phyloP scores from a whole-genome alignment of 768 basidiomycete genomes.

The Antrodiella citrinella region DNA sequence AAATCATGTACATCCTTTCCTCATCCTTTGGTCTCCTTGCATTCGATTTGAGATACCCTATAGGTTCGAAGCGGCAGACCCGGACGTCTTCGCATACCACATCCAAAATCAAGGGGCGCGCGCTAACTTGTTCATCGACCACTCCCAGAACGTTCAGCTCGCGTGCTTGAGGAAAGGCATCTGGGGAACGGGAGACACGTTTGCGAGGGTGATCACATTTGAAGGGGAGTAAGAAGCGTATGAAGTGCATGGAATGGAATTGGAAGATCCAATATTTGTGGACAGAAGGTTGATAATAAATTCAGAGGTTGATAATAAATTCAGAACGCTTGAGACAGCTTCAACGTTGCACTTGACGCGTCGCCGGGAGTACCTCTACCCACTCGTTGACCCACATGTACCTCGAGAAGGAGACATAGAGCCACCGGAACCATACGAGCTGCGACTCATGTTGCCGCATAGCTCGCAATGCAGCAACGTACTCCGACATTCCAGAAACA shows the following conservation, averaged over 20 bases:
- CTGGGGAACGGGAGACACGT: constrained; percentile 37
- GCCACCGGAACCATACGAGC: constrained; percentile 83
- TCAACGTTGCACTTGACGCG: too few relatives aligned
- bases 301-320: too few relatives aligned
- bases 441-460: constrained; percentile 72
- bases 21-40: not conserved
- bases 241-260: not conserved
- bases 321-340: too few relatives aligned
- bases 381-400: constrained; percentile 95
- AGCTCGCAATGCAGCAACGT: constrained; percentile 49
- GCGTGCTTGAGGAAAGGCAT: constrained; percentile 36
- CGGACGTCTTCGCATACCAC: constrained; percentile 36
- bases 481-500: constrained; percentile 49
- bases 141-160: constrained; percentile 37
- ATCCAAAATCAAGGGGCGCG: constrained; percentile 36
- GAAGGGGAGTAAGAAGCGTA: constrained; percentile 10
- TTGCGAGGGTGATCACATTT: constrained; percentile 36
- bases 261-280: too few relatives aligned
- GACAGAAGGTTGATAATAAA: too few relatives aligned
- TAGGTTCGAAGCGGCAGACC: constrained; percentile 37
- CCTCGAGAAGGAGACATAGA: constrained; percentile 71
- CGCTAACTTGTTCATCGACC: constrained; percentile 37
- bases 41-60: not conserved
- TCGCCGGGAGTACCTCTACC: constrained; percentile 41
- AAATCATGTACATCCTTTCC: constrained; percentile 28